phyloP scores from a whole-genome alignment of 345 rosid genomes.

The Salix viminalis region DNA sequence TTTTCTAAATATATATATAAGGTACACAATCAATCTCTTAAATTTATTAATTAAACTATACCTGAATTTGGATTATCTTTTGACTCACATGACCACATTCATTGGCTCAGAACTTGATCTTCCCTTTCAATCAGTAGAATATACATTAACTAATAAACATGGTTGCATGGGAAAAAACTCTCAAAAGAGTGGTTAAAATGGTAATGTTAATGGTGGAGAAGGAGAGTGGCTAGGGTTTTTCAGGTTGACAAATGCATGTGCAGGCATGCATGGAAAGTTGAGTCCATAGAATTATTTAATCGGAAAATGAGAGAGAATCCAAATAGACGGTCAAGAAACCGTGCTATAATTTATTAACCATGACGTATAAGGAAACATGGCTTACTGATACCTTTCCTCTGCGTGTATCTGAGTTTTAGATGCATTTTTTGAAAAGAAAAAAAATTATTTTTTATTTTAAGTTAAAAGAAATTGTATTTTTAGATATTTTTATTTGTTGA shows the following conservation, averaged over 20 bases:
- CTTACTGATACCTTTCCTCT: conserved; percentile 22
- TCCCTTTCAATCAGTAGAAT: too few species aligned
- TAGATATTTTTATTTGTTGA: too few species aligned
- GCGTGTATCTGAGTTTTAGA: not conserved
- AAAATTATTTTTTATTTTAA: too few species aligned
- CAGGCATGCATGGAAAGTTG: conserved; percentile 65
- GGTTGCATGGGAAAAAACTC: conserved; percentile 25
- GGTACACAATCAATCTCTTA: too few species aligned
- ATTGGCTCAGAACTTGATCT: too few species aligned
- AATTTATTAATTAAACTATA: too few species aligned
- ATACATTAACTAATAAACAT: not conserved
- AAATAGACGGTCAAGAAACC: conserved; percentile 61
- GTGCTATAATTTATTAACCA: conserved; percentile 41
- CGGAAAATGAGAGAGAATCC: conserved; percentile 30
- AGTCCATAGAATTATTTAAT: conserved; percentile 23
- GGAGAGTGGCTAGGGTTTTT: conserved; percentile 32
- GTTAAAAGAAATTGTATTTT: too few species aligned
- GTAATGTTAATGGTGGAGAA: conserved; percentile 28
- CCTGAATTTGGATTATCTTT: too few species aligned
- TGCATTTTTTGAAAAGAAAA: too few species aligned
- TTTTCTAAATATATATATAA: too few species aligned
- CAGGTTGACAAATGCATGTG: conserved; percentile 54
- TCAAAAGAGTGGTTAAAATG: conserved; percentile 35
- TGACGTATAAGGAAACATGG: conserved; percentile 70
- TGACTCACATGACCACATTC: too few species aligned